Percentiles rank a stretch among this genome's conserved stretches.
Conservation (phyloP, 1,284 basidiomycete genomes). For the Cystobasidium sp. region DNA sequence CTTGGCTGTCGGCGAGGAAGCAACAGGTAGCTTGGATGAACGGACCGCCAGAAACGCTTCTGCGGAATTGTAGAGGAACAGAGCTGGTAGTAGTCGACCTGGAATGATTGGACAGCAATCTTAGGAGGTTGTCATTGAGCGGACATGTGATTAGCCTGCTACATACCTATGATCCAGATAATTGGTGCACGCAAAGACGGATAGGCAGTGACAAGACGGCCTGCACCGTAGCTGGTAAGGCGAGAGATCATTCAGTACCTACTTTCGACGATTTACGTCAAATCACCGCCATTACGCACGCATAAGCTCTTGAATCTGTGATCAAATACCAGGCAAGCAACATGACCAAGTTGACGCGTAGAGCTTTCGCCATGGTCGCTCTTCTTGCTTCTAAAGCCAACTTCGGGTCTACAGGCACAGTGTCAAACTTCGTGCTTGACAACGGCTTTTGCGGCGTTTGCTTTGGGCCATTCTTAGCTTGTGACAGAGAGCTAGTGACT, state of each 20-base stretch:
- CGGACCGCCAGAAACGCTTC: slow-evolving; percentile 32
- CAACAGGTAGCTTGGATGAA: slow-evolving; percentile 8
- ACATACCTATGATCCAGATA: slow-evolving; percentile 26
- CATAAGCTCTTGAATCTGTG: slow-evolving; percentile 35
- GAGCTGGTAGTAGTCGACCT: slow-evolving; percentile 32
- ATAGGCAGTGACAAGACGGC: slow-evolving; percentile 7
- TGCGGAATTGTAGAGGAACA: slow-evolving; percentile 24
- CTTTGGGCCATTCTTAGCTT: not conserved
- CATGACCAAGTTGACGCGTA: slow-evolving; percentile 36
- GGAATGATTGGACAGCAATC: no score
- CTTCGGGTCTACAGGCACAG: slow-evolving; percentile 25
- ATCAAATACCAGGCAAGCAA: slow-evolving; percentile 41
- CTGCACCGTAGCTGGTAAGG: slow-evolving; percentile 9
- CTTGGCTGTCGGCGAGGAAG: not conserved
- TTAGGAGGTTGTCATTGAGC: no score
- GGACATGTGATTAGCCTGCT: not conserved
- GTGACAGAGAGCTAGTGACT: not conserved
- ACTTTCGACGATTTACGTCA: not conserved
- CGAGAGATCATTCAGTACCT: not conserved
- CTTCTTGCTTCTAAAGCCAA: slow-evolving; percentile 33
- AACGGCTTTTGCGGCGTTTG: slow-evolving; percentile 14
- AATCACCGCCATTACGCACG: slow-evolving; percentile 12
- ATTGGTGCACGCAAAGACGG: slow-evolving; percentile 10
- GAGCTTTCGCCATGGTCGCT: slow-evolving; percentile 22
- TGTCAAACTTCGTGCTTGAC: not conserved